Evolutionary conservation across 345 rosid genomes (phyloP).

Genomic region (Anacardium occidentale): DNA sequence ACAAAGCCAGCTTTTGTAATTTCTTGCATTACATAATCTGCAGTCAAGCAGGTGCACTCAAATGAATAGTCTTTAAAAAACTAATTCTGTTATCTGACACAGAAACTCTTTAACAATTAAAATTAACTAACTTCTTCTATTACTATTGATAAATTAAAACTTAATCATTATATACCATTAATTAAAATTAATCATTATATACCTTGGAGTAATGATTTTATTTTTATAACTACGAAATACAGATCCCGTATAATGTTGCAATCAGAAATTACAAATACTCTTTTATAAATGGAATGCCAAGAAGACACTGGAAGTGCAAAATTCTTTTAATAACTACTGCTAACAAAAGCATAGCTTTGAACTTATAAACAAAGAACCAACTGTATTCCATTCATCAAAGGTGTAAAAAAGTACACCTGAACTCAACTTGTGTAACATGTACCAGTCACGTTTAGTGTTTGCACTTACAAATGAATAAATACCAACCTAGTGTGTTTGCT

Average conservation of each 20-base stretch:
- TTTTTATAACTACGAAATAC: neutral
- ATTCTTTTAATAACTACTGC: neutral
- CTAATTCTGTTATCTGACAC: constrained; percentile 8
- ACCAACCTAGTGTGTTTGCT: too few relatives aligned
- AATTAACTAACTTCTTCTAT: too few relatives aligned
- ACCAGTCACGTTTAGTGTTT: too few relatives aligned
- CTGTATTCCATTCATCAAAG: too few relatives aligned
- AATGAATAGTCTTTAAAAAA: constrained; percentile 2
- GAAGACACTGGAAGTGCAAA: neutral
- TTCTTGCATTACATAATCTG: constrained; percentile 97
- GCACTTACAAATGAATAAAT: too few relatives aligned
- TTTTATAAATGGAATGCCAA: neutral
- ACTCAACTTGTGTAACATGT: too few relatives aligned
- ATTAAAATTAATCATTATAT: too few relatives aligned
- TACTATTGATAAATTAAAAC: too few relatives aligned
- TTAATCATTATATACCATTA: too few relatives aligned
- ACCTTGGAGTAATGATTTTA: neutral
- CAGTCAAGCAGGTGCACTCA: constrained; percentile 16
- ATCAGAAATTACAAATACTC: neutral
- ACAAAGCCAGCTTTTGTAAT: constrained; percentile 86
- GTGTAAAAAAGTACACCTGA: too few relatives aligned
- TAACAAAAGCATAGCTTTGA: neutral
- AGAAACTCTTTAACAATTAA: neutral
- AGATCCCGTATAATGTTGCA: neutral
- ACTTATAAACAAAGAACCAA: too few relatives aligned